Conservation (phyloP, 2,329 filamentous ascomycete genomes). For the Nannizziopsis arthrosporioides region DNA sequence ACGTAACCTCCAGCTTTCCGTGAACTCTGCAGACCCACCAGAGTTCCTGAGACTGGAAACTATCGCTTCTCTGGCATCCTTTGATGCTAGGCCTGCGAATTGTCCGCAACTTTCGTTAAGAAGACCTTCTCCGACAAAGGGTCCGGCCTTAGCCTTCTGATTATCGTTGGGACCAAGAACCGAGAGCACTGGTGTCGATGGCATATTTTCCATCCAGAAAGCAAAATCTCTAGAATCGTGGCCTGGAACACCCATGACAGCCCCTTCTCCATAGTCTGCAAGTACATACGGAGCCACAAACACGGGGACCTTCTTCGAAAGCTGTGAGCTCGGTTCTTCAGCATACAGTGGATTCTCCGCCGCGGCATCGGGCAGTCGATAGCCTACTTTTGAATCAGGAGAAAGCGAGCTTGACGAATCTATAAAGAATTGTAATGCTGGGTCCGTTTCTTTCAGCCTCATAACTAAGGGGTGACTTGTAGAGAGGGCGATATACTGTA, state of each 20-base stretch:
- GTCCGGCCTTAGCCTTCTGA: slow-evolving; percentile 20
- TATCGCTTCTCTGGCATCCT: slow-evolving; percentile 50
- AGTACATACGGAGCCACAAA: slow-evolving; percentile 78
- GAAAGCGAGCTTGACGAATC: slow-evolving; percentile 44
- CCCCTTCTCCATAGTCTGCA: slow-evolving; percentile 73
- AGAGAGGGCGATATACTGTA: slow-evolving; percentile 72
- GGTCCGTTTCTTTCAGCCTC: slow-evolving; percentile 47
- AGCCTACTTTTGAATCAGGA: slow-evolving; percentile 51
- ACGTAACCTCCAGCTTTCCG: slow-evolving; percentile 65
- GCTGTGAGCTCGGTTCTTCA: slow-evolving; percentile 40
- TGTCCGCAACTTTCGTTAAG: slow-evolving; percentile 55
- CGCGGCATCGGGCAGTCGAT: slow-evolving; percentile 49
- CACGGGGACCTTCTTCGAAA: slow-evolving; percentile 48
- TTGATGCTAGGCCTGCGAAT: slow-evolving; percentile 53
- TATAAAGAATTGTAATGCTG: slow-evolving; percentile 56
- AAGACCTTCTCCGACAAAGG: slow-evolving; percentile 54
- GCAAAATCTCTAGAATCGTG: slow-evolving; percentile 68
- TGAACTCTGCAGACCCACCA: slow-evolving; percentile 47
- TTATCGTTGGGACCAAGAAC: slow-evolving; percentile 41
- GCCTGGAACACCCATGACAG: slow-evolving; percentile 83
- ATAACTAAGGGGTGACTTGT: slow-evolving; percentile 59
- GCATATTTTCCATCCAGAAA: slow-evolving; percentile 65
- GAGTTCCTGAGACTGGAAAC: slow-evolving; percentile 40
- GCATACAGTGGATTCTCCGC: slow-evolving; percentile 54
- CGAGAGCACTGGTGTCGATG: slow-evolving; percentile 47